Evolutionary conservation across 352 stramenopile genomes (phyloP).

Genomic region (Globisporangium paddicum): DNA sequence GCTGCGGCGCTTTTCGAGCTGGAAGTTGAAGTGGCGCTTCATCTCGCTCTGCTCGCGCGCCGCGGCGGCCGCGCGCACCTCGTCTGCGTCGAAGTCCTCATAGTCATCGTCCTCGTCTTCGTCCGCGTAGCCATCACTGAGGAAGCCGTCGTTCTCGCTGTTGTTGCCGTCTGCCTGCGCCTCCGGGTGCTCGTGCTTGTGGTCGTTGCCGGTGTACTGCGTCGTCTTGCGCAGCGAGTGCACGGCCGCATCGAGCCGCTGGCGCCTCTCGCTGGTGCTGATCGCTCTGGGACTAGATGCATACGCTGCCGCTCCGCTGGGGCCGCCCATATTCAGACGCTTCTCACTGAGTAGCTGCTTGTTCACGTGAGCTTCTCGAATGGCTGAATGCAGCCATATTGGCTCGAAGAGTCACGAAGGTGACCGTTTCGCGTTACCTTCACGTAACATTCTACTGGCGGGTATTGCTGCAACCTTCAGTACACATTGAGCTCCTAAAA

Average conservation of each 20-base stretch:
- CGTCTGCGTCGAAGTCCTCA: constrained; percentile 25
- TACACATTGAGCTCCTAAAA: neutral
- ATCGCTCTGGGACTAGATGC: neutral
- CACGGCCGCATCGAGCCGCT: constrained; percentile 8
- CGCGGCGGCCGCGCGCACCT: constrained; percentile 23
- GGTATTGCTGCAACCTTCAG: constrained; percentile 8
- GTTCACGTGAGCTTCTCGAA: constrained; percentile 9
- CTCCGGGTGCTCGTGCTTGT: neutral
- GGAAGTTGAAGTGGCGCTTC: constrained; percentile 41
- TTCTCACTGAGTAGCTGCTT: neutral
- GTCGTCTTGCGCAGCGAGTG: constrained; percentile 21
- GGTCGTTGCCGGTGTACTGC: constrained; percentile 4
- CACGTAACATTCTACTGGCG: neutral
- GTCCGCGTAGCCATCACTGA: constrained; percentile 9
- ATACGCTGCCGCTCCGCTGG: constrained; percentile 5
- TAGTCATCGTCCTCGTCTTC: constrained; percentile 28
- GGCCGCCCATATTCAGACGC: constrained; percentile 7
- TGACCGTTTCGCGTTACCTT: constrained; percentile 14
- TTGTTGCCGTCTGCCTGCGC: neutral
- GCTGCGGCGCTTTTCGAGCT: constrained; percentile 28
- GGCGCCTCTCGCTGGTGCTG: neutral
- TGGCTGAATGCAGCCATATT: neutral
- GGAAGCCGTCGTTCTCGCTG: constrained; percentile 1
- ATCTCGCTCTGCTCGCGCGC: constrained; percentile 42
- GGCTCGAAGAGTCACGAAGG: constrained; percentile 6